These are phyloP conservation scores for Apiotrichum laibachii DNA, from an alignment of 1,284 basidiomycete species.

Conservation along the genomic window DNA sequence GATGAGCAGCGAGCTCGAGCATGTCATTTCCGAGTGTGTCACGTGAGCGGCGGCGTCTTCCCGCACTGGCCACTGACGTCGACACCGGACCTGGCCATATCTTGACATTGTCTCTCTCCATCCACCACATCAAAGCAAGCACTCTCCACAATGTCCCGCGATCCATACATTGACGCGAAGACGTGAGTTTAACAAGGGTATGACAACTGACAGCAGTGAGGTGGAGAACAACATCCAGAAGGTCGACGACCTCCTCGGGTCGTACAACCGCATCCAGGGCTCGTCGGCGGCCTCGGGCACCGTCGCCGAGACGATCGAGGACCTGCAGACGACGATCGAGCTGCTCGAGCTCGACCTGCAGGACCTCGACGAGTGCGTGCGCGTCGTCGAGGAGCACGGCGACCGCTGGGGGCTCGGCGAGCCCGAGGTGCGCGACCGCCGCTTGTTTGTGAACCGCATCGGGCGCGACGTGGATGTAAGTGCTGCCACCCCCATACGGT, in stretches of 20 bases:
- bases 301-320: constrained; percentile 32
- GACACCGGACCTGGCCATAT: neutral
- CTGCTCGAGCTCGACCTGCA: constrained; percentile 78
- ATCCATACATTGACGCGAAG: constrained; percentile 48
- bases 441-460: constrained; percentile 70
- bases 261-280: constrained; percentile 25
- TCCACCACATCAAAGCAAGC: neutral
- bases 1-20: too few species aligned
- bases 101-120: neutral
- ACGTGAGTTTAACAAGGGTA: constrained; percentile 21
- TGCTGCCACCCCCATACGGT: neutral
- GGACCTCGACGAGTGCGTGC: constrained; percentile 83
- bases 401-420: constrained; percentile 77
- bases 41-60: too few species aligned
- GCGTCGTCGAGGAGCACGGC: constrained; percentile 75
- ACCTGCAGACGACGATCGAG: constrained; percentile 72
- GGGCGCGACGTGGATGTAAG: constrained; percentile 73
- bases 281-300: constrained; percentile 5
- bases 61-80: neutral
- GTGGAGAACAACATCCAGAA: constrained; percentile 39
- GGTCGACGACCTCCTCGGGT: constrained; percentile 29
- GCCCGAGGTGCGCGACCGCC: constrained; percentile 66
- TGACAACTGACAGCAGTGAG: constrained; percentile 27
- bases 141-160: constrained; percentile 34
- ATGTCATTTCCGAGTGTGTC: too few species aligned